A percentile compares a stretch with the other conserved stretches of the same genome.
Conservation (phyloP, 805 yeast genomes). For the Yamadazyma olivae region DNA sequence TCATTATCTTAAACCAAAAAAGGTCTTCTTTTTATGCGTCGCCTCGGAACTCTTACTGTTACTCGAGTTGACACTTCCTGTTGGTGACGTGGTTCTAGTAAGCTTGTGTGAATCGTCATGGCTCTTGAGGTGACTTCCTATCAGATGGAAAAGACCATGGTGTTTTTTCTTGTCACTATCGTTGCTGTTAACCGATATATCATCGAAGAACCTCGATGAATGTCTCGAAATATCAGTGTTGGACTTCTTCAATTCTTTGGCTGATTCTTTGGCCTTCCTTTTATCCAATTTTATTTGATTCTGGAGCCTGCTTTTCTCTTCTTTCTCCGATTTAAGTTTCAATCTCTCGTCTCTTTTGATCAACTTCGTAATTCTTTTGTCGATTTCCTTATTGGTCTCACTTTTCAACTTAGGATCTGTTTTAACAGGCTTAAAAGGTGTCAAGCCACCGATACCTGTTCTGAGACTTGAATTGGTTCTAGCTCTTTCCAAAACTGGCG, state of each 20-base stretch:
- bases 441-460: constrained; percentile 20
- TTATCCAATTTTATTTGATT: constrained; percentile 9
- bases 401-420: constrained; percentile 16
- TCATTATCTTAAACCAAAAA: constrained; percentile 16
- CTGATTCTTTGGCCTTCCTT: constrained; percentile 8
- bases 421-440: constrained; percentile 28
- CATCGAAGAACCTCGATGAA: constrained; percentile 10
- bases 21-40: constrained; percentile 13
- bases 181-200: constrained; percentile 1
- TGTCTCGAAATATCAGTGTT: constrained; percentile 7
- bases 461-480: constrained; percentile 20
- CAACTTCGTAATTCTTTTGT: constrained; percentile 29
- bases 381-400: constrained; percentile 25
- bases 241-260: constrained; percentile 5
- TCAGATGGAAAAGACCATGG: constrained; percentile 18
- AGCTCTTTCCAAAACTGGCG: constrained; percentile 10
- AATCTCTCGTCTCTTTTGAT: constrained; percentile 29
- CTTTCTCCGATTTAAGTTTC: constrained; percentile 5
- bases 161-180: constrained; percentile 13
- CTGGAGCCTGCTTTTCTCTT: constrained; percentile 12
- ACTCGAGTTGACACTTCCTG: constrained; percentile 17
- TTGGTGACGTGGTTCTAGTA: constrained; percentile 14
- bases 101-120: constrained; percentile 11
- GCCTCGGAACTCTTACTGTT: constrained; percentile 17
- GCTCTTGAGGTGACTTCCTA: constrained; percentile 9